Percentiles rank a stretch among this genome's conserved stretches.
Evolutionary conservation across 768 basidiomycete genomes (phyloP).

Genomic region (Rhizopogon sp.): DNA sequence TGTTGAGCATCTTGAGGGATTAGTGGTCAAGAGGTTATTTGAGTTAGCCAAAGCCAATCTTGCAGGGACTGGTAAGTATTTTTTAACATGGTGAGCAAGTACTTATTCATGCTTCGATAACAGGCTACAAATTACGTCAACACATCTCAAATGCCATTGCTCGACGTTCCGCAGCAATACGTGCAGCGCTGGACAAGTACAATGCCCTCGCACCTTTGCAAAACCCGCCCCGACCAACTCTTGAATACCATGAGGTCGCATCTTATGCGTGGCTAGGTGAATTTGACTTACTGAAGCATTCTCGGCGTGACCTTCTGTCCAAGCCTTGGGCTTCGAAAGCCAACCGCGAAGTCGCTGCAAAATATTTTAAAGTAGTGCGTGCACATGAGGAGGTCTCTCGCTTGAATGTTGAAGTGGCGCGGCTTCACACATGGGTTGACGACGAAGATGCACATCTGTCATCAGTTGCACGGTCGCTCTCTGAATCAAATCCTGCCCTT

Average conservation of each 20-base stretch:
- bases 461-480: too few species aligned
- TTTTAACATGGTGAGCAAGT: not conserved
- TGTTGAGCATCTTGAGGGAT: constrained; percentile 27
- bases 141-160: constrained; percentile 31
- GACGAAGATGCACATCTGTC: too few species aligned
- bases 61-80: constrained; percentile 25
- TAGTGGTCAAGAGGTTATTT: constrained; percentile 32
- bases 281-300: constrained; percentile 28
- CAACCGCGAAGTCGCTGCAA: too few species aligned
- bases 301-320: constrained; percentile 24
- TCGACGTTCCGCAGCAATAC: constrained; percentile 26
- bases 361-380: too few species aligned
- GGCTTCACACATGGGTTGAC: too few species aligned
- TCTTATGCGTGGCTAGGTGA: constrained; percentile 21
- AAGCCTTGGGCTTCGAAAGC: too few species aligned
- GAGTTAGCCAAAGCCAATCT: constrained; percentile 35
- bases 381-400: too few species aligned
- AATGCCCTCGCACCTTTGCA: constrained; percentile 23
- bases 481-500: too few species aligned
- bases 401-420: too few species aligned
- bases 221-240: constrained; percentile 10
- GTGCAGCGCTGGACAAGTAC: constrained; percentile 25
- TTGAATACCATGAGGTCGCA: constrained; percentile 17
- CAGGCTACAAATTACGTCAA: constrained; percentile 30
- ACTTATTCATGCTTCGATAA: not conserved